A percentile compares a stretch with the other conserved stretches of the same genome.
Evolutionary conservation across 2,329 filamentous ascomycete genomes (phyloP).

Genomic region (Aspergillus fumigatus): DNA sequence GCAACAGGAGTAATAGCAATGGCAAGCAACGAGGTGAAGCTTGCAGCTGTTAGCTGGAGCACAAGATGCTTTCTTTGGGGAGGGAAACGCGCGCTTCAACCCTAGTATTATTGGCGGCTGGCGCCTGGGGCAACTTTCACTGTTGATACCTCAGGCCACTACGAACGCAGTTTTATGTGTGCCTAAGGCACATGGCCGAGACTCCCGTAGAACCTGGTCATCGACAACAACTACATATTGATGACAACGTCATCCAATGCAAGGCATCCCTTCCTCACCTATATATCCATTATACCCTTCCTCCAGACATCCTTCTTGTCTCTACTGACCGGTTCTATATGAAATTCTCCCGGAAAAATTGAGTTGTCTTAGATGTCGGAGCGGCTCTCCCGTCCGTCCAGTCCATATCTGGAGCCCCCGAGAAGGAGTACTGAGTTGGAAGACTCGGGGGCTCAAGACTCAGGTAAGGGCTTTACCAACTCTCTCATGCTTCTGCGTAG

Average conservation of each 20-base stretch:
- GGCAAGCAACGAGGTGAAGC: slow-evolving; percentile 4
- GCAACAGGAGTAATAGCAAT: slow-evolving; percentile 1
- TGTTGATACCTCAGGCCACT: slow-evolving; percentile 12
- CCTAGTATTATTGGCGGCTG: slow-evolving; percentile 8
- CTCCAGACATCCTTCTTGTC: slow-evolving; percentile 4
- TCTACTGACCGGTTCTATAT: slow-evolving; percentile 10
- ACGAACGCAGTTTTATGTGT: slow-evolving; percentile 1
- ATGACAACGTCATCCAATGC: slow-evolving; percentile 20
- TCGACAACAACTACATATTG: slow-evolving; percentile 5
- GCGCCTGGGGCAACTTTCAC: slow-evolving; percentile 3
- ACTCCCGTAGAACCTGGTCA: slow-evolving; percentile 28
- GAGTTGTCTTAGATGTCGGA: slow-evolving; percentile 32
- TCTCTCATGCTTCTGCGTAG: background rate
- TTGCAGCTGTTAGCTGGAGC: background rate
- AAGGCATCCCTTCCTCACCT: slow-evolving; percentile 12
- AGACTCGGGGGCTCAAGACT: slow-evolving; percentile 54
- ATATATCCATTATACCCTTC: slow-evolving; percentile 6
- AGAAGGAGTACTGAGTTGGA: slow-evolving; percentile 52
- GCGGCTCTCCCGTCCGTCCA: slow-evolving; percentile 33
- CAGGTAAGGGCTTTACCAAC: slow-evolving; percentile 39
- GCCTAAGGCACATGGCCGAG: slow-evolving; percentile 27
- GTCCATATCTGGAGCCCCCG: slow-evolving; percentile 48
- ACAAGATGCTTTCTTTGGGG: background rate
- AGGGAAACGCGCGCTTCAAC: slow-evolving; percentile 12
- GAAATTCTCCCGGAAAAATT: slow-evolving; percentile 4